These are phyloP conservation scores for Boletus bicolor DNA, from an alignment of 768 basidiomycete genomes.

Conservation along the genomic window DNA sequence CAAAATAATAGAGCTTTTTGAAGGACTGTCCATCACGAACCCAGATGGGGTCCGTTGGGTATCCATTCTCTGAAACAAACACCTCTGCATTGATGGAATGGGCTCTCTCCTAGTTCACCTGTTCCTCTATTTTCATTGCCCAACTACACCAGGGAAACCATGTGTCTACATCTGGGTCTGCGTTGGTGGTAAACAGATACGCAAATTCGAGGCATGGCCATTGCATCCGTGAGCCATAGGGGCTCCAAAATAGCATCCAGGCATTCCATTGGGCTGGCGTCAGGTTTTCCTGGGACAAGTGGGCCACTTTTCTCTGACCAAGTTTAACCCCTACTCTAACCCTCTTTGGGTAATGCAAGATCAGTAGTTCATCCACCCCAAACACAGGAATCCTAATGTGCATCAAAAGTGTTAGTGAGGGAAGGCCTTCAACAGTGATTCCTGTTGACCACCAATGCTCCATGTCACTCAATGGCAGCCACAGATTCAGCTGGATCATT, in stretches of 20 bases:
- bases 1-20: constrained; percentile 49
- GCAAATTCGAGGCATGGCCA: constrained; percentile 61
- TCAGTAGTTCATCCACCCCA: constrained; percentile 39
- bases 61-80: constrained; percentile 46
- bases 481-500: constrained; percentile 62
- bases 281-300: constrained; percentile 23
- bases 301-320: constrained; percentile 20
- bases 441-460: constrained; percentile 50
- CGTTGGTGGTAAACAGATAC: constrained; percentile 52
- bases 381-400: constrained; percentile 39
- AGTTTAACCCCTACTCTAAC: constrained; percentile 31
- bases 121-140: constrained; percentile 28
- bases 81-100: constrained; percentile 37
- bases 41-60: constrained; percentile 49
- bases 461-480: constrained; percentile 37
- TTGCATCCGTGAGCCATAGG: constrained; percentile 56
- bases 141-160: constrained; percentile 56
- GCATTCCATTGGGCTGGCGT: constrained; percentile 49
- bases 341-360: constrained; percentile 44
- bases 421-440: constrained; percentile 47
- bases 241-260: constrained; percentile 57
- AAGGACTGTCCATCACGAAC: constrained; percentile 45
- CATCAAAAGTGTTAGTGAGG: constrained; percentile 50
- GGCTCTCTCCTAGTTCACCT: constrained; percentile 9
- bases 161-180: constrained; percentile 23